A percentile compares a stretch with the other conserved stretches of the same genome.
phyloP scores from a whole-genome alignment of 441 rosid genomes.

The Pelargonium cotyledonis region DNA sequence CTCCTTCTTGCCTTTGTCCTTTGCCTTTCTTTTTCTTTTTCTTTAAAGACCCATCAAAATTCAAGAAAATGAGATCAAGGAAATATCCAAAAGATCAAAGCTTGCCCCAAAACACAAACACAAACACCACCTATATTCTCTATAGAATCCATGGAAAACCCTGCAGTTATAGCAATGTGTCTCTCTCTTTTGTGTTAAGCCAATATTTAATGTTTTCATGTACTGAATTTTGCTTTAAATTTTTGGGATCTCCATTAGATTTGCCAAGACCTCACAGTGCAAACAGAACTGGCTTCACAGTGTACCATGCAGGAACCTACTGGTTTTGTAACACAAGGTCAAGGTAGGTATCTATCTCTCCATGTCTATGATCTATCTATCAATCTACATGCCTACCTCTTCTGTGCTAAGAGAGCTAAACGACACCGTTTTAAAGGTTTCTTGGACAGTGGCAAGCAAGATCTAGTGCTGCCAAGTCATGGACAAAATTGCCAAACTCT shows the following conservation, averaged over 20 bases:
- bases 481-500: neutral
- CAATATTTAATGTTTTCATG: neutral
- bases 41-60: too few species aligned
- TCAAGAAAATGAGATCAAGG: neutral
- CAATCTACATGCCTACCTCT: neutral
- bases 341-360: neutral
- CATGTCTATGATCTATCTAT: too few species aligned
- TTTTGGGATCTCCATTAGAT: neutral
- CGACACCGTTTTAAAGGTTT: neutral
- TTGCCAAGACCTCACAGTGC: neutral
- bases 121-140: neutral
- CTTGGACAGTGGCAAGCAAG: too few species aligned
- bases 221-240: neutral
- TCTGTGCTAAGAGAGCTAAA: neutral
- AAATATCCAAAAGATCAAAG: neutral
- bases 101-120: neutral
- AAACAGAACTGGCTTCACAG: neutral
- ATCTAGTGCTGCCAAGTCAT: too few species aligned
- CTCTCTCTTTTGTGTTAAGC: neutral
- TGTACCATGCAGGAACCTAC: neutral
- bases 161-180: neutral
- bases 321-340: neutral
- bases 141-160: neutral
- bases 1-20: neutral
- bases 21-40: neutral